Evolutionary conservation across 2,329 filamentous ascomycete genomes (phyloP), one percentile per base, ranked within the genome.

Genomic region (Fusarium cyanostomum): DNA sequence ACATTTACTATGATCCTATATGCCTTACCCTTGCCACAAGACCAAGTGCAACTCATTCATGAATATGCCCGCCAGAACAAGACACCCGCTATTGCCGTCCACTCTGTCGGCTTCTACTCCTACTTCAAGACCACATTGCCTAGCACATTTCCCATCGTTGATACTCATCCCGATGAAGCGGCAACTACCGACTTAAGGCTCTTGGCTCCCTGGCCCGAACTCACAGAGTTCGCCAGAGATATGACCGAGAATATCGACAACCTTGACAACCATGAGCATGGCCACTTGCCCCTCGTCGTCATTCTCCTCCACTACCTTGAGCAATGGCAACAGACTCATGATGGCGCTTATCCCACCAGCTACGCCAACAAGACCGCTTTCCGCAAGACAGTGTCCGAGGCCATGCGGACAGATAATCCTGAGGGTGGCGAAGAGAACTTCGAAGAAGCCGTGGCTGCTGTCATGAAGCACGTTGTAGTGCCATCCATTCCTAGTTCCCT

Each of bases 391-490:
- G 86, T 99, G 2, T 81, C 87, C 10, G 81, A 82, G 7, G 87
- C 85, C 3, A 86, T 90, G 68, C 86, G 93, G 68, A 91, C 81
- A 46, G 80, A 89, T 67, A 96, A 88, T 56, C 76, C 92, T 1
- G 93, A 96, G 74, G 94, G 93, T 41, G 92, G 91, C 54, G 95
- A 99, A 73, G 95, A 99, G 79, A 99, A 99, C 75, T 99, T 93
- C 72, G 92, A 97, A 59, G 95, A 99, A 77, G 96, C 95, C 5
- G 88, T 89, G 41, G 88, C 87, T 12, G 92, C 94, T 6, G 93
- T 98, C 1, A 82, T 98, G 71, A 96, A 96, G 76, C 91, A 90
- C n/a, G 81, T 99, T 28, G 88, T 89, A 38, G 79, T 82, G 15
- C 87, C 89, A 41, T 85, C 84, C 24, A 76, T 96, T 16, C 88